Conservation (phyloP, 1,284 basidiomycete species). For the Testicularia cyperi region DNA sequence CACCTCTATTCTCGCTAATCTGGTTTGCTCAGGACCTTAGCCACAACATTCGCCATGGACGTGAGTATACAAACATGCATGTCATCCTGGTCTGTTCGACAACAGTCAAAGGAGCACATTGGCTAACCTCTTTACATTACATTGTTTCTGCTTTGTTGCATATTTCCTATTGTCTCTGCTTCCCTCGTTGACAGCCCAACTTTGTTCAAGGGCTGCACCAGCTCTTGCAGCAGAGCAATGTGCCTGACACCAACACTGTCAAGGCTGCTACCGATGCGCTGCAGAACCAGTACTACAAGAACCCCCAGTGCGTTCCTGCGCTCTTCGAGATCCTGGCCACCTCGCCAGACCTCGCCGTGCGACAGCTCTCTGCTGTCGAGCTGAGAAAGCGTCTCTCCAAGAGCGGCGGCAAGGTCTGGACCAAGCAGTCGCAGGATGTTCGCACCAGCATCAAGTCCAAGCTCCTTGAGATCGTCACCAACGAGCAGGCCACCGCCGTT, state of each 20-base stretch:
- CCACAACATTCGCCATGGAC: no score
- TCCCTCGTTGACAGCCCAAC: constrained; percentile 27
- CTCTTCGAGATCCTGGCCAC: constrained; percentile 84
- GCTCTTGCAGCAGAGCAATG: constrained; percentile 56
- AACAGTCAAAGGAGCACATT: no score
- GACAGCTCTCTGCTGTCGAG: constrained; percentile 98
- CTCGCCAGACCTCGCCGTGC: constrained; percentile 75
- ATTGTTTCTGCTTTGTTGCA: no score
- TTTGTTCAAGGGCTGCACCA: constrained; percentile 56
- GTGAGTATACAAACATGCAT: no score
- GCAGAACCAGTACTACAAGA: constrained; percentile 70
- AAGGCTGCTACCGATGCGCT: constrained; percentile 74
- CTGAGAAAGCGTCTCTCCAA: constrained; percentile 85
- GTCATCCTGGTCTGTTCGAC: no score
- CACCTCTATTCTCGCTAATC: background rate
- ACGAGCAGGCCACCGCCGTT: constrained; percentile 77
- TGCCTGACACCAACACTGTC: constrained; percentile 57
- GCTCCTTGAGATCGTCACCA: constrained; percentile 76
- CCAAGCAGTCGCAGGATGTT: constrained; percentile 70
- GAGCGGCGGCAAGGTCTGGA: constrained; percentile 83
- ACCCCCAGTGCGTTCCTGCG: constrained; percentile 83
- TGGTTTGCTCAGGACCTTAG: background rate
- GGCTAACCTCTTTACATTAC: no score
- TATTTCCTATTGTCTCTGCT: no score
- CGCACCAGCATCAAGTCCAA: constrained; percentile 83